Base-by-base conservation (phyloP, 208 protist genomes). In the Acanthamoeba sp. region DNA sequence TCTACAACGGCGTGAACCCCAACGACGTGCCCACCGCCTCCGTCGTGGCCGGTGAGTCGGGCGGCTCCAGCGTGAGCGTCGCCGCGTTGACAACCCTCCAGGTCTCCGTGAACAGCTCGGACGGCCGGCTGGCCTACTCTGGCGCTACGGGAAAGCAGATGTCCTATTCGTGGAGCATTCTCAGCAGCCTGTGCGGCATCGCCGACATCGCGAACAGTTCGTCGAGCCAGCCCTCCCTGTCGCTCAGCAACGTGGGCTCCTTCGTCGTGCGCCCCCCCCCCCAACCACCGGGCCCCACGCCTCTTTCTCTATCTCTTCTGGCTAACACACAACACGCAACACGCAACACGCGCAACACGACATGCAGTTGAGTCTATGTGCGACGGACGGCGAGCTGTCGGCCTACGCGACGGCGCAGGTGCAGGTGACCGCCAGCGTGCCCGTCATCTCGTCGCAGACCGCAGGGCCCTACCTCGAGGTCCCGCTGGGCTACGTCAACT, bases 351-450 rank as follows among this genome's bases (percentile, higher is more conserved):
- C 50, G 3, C 50, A 16, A 12, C 50, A 5, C 12, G 16, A 52
- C 48, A 6, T 24, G 22, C 62, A 69, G 62, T 69, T 69, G 62
- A 34, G 29, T 16, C n/a, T 69, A 29, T 69, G 62, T 22, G 62
- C 62, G 71, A 80, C 71, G n/a, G 71, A 80, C 40, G 71, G 71
- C 40, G 71, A 80, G 36, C 20, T 50, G 40, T 80, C 71, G 71
- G 18, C 71, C 5, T 40, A 27, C 4, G 71, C 71, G 20, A 40
- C 32, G 40, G 40, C 71, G 36, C 71, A 80, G 40, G 71, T 80
- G 71, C 71, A 50, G 32, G 71, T 80, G 36, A 80, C 71, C 16
- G 71, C 71, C 16, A 80, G 71, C 71, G 22, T 7, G 71, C 71
- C 71, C 34, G 16, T 18, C 38, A 80, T 80, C 71, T 10, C 34